phyloP scores from a whole-genome alignment of 106 monocot genomes.

The Gastrodia elata region DNA sequence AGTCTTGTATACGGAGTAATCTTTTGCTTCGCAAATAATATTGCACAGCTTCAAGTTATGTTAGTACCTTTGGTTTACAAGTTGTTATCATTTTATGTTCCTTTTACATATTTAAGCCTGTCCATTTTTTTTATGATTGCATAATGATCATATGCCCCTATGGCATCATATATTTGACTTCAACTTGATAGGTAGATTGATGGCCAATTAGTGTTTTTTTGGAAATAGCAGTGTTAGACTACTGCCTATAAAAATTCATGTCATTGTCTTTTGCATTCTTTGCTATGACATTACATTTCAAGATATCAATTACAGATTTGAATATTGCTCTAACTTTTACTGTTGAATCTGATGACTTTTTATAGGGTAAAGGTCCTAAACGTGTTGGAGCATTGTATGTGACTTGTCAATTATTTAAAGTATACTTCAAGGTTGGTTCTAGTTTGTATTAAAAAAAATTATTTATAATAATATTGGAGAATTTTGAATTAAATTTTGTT shows the following conservation, averaged over 20 bases:
- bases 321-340: neutral
- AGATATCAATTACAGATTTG: neutral
- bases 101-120: too few relatives aligned
- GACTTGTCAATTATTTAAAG: conserved; percentile 86
- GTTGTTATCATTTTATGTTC: too few relatives aligned
- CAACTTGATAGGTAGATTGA: neutral
- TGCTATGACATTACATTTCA: neutral
- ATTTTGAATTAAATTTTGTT: neutral
- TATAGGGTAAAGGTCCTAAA: conserved; percentile 88
- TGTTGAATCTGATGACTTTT: neutral
- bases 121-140: too few relatives aligned
- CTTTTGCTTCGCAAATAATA: too few relatives aligned
- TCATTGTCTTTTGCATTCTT: neutral
- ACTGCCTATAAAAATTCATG: neutral
- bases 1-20: too few relatives aligned
- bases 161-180: too few relatives aligned
- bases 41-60: too few relatives aligned
- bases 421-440: conserved; percentile 69
- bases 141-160: neutral
- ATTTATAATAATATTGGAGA: neutral
- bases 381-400: conserved; percentile 91
- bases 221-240: neutral
- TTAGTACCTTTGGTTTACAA: too few relatives aligned
- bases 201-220: neutral
- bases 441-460: neutral